These are phyloP conservation scores for Yarrowia divulgata DNA, from an alignment of 805 yeast genomes.

Conservation along the genomic window DNA sequence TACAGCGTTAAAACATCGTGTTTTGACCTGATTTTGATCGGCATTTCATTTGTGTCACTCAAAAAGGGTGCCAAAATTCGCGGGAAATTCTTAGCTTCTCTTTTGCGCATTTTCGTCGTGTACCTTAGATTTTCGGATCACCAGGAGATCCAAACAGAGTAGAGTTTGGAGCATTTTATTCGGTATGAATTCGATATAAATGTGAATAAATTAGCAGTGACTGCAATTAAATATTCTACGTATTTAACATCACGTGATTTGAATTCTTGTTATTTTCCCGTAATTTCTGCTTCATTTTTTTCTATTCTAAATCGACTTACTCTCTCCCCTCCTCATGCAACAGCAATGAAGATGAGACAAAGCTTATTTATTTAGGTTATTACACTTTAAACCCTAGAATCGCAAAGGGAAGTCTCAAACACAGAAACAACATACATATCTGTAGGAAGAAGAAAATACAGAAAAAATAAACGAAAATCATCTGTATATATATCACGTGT, in stretches of 20 bases:
- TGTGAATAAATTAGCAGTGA: too few relatives aligned
- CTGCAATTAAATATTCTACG: too few relatives aligned
- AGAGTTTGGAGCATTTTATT: not conserved
- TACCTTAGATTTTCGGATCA: not conserved
- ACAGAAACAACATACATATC: not conserved
- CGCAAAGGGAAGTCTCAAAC: slow-evolving; percentile 10
- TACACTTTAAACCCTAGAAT: not conserved
- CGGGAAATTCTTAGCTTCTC: not conserved
- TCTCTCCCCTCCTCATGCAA: slow-evolving; percentile 1
- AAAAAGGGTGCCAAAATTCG: not conserved
- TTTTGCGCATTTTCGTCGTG: not conserved
- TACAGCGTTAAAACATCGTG: not conserved
- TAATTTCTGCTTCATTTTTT: too few relatives aligned
- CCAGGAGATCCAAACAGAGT: slow-evolving; percentile 10
- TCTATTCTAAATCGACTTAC: too few relatives aligned
- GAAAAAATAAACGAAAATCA: not conserved
- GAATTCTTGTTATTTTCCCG: too few relatives aligned
- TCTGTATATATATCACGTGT: not conserved
- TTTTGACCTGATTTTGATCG: not conserved
- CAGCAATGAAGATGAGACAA: slow-evolving; percentile 34
- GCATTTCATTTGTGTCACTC: not conserved
- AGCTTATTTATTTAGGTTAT: not conserved
- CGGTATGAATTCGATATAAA: too few relatives aligned
- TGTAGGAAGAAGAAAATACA: not conserved
- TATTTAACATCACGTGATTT: too few relatives aligned